Base-by-base conservation (phyloP, 495 filamentous ascomycete species). In the Penicillium atrosanguineum region DNA sequence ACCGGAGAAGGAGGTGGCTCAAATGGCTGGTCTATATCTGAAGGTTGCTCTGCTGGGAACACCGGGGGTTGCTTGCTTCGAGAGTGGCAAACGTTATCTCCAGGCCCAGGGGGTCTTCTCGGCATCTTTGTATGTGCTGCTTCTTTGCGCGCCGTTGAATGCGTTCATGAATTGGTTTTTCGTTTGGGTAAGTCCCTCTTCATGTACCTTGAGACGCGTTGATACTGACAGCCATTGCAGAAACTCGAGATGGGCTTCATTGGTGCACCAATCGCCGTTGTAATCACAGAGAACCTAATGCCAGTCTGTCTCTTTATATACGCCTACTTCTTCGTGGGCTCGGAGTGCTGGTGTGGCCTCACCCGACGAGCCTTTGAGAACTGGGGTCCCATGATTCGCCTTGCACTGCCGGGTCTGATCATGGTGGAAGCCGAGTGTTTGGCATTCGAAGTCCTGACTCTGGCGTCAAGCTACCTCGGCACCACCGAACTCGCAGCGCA, bases 361-460 rank as follows among this genome's bases (percentile, higher is more conserved):
- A 85, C 84, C 1, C 71, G 64, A 46, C 72, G 77, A 21, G 89
- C 88, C 7, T 79, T 94, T 43, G 72, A 75, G 18, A 95, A 95
- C 67, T 96, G 91, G 91, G 80, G 82, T 6, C 88, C 87, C 1
- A 94, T 95, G 91, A 80, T 97, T 61, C 75, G 81, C 46, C 85
- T 97, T 15, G 90, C 91, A 0, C 68, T 96, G 16, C 91, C 87
- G 0, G 92, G 92, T 4, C 82, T 96, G 64, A 69, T 95, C 39
- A 96, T 96, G 90, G 87, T 97, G 1, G 86, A 94, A 65, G 91
- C 92, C 7, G 93, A 96, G 64, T 93, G 84, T 69, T 79, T 95
- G 6, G 89, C 89, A 16, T 92, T 94, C 59, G 89, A 92, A 63
- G 79, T 92, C 37, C 68, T 94, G 41, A 92, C 88, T 0, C 75